Percentiles rank a stretch among this genome's conserved stretches.
Conservation (phyloP, 345 rosid species). For the Salix dunnii region DNA sequence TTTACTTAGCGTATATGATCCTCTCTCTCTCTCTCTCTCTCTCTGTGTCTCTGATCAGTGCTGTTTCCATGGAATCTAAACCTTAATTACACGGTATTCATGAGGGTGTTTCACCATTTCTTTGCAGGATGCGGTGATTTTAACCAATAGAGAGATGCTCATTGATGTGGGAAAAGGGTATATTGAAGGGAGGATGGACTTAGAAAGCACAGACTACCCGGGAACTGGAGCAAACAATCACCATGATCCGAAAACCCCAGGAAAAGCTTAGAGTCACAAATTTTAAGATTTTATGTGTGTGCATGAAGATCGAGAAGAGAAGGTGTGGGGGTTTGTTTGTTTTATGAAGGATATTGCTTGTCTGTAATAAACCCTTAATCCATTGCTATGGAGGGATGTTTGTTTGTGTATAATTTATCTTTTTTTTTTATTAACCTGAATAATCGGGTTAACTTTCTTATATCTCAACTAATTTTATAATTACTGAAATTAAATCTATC, state of each 20-base stretch:
- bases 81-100: background rate
- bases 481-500: background rate
- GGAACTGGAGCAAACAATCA: constrained; percentile 67
- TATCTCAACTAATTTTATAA: too few relatives aligned
- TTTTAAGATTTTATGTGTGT: background rate
- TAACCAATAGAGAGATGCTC: constrained; percentile 18
- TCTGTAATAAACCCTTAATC: background rate
- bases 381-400: background rate
- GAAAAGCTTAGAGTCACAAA: constrained; percentile 18
- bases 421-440: too few relatives aligned
- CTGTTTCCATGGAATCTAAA: too few relatives aligned
- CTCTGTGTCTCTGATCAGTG: too few relatives aligned
- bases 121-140: constrained; percentile 28
- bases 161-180: constrained; percentile 10
- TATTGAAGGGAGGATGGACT: constrained; percentile 45
- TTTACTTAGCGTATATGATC: background rate
- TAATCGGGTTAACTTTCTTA: too few relatives aligned
- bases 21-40: too few relatives aligned
- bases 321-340: background rate
- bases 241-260: constrained; percentile 61
- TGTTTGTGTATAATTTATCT: background rate
- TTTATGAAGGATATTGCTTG: background rate
- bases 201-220: constrained; percentile 58
- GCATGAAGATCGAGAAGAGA: background rate
- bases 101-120: too few relatives aligned